Percentiles rank a stretch among this genome's conserved stretches.
These are phyloP conservation scores for Leccinum ochraceum DNA, from an alignment of 768 basidiomycete species.

Conservation along the genomic window DNA sequence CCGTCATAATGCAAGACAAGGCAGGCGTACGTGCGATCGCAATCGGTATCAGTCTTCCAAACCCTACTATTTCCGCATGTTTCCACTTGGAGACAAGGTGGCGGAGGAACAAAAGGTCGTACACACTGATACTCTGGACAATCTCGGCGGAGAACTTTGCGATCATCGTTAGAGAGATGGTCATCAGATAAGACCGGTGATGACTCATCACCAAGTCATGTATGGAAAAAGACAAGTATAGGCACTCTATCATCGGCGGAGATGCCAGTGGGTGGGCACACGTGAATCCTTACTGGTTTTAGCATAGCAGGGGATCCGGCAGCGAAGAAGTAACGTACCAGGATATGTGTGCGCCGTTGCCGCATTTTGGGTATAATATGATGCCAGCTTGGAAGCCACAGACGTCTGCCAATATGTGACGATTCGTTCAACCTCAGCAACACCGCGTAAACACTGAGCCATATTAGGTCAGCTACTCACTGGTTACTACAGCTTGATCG, in stretches of 20 bases:
- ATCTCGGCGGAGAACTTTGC: conserved; percentile 37
- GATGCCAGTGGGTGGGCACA: conserved; percentile 44
- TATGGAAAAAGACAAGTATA: conserved; percentile 52
- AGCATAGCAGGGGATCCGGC: conserved; percentile 12
- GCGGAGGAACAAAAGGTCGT: conserved; percentile 53
- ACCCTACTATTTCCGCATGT: conserved; percentile 11
- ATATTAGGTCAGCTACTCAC: conserved; percentile 30
- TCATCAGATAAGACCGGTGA: conserved; percentile 35
- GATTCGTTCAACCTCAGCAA: conserved; percentile 46
- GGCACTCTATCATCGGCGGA: conserved; percentile 50
- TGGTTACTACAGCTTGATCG: conserved; percentile 33
- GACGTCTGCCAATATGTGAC: conserved; percentile 55
- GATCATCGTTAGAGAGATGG: conserved; percentile 40
- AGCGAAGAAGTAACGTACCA: conserved; percentile 15
- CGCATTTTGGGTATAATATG: conserved; percentile 21
- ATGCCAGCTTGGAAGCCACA: conserved; percentile 34
- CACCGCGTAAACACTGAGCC: conserved; percentile 5
- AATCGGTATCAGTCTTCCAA: conserved; percentile 35
- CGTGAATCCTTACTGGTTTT: conserved; percentile 19
- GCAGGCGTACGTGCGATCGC: conserved; percentile 29
- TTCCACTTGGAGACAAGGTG: conserved; percentile 40
- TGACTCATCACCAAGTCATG: conserved; percentile 53
- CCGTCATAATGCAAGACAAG: not conserved
- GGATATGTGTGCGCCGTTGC: conserved; percentile 3
- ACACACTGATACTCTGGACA: conserved; percentile 34